A percentile compares a stretch with the other conserved stretches of the same genome.
Evolutionary conservation across 352 stramenopile genomes (phyloP).

Genomic region (Pythium folliculosum): DNA sequence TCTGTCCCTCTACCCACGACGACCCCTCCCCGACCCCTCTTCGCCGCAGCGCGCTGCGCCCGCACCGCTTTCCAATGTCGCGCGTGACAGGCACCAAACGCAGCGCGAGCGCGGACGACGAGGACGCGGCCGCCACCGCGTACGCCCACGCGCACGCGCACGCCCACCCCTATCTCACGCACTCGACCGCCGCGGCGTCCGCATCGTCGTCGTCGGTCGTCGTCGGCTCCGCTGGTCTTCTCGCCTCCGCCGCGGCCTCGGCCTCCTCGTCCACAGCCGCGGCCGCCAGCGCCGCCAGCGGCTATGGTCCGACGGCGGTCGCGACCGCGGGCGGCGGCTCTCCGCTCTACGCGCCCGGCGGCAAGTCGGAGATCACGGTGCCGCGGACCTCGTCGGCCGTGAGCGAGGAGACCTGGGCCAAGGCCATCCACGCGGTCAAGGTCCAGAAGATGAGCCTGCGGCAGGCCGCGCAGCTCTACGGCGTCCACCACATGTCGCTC

Average conservation of each 20-base stretch:
- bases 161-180: slow-evolving; percentile 1
- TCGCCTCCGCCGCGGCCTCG: background rate
- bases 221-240: background rate
- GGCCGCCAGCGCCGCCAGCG: background rate
- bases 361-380: slow-evolving; percentile 27
- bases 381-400: slow-evolving; percentile 30
- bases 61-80: slow-evolving; percentile 3
- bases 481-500: slow-evolving; percentile 65
- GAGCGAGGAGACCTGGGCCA: slow-evolving; percentile 62
- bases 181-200: background rate
- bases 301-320: slow-evolving; percentile 7
- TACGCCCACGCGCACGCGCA: background rate
- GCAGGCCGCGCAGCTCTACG: slow-evolving; percentile 58
- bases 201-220: slow-evolving; percentile 2
- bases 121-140: background rate
- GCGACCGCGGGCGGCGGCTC: background rate
- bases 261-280: background rate
- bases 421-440: slow-evolving; percentile 63
- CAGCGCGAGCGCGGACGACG: background rate
- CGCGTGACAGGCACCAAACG: slow-evolving; percentile 1
- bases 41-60: background rate
- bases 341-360: background rate
- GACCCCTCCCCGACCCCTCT: background rate
- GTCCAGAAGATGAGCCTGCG: slow-evolving; percentile 66
- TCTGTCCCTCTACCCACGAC: background rate